Percentiles rank a stretch among this genome's conserved stretches.
Conservation (phyloP, 768 basidiomycete genomes). For the Kondoa malvinella region DNA sequence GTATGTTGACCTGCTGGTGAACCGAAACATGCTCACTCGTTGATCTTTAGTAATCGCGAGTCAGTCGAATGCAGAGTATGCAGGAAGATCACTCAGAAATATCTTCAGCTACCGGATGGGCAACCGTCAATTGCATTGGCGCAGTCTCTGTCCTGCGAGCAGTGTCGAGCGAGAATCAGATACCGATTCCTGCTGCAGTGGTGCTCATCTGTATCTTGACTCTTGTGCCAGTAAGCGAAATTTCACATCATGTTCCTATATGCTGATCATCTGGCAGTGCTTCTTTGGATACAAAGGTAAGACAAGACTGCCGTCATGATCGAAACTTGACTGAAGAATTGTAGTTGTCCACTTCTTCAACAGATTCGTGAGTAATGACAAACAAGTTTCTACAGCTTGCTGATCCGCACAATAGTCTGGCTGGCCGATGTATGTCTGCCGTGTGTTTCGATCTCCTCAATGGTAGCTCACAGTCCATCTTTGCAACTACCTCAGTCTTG, state of each 20-base stretch:
- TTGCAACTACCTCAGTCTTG: no score
- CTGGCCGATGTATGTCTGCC: no score
- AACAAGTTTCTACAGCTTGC: neutral
- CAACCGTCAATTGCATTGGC: slow-evolving; percentile 31
- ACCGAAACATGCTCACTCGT: no score
- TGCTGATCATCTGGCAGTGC: no score
- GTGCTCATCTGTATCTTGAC: slow-evolving; percentile 37
- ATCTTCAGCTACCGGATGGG: slow-evolving; percentile 22
- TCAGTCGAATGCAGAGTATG: slow-evolving; percentile 16
- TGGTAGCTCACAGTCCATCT: no score
- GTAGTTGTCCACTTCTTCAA: slow-evolving; percentile 35
- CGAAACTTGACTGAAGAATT: slow-evolving; percentile 34
- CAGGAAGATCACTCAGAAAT: neutral
- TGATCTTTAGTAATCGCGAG: no score
- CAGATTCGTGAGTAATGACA: slow-evolving; percentile 30
- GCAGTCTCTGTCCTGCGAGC: slow-evolving; percentile 25
- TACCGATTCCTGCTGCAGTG: slow-evolving; percentile 36
- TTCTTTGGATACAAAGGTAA: neutral
- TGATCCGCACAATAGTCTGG: slow-evolving; percentile 1
- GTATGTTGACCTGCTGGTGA: no score
- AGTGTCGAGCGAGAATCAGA: slow-evolving; percentile 26
- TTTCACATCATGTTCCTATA: no score
- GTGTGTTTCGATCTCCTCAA: no score
- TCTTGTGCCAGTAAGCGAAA: slow-evolving; percentile 25
- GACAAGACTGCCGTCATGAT: neutral